A percentile compares a stretch with the other conserved stretches of the same genome.
phyloP scores from a whole-genome alignment of 1,284 basidiomycete genomes.

The Pseudomicrostroma phylloplanum region DNA sequence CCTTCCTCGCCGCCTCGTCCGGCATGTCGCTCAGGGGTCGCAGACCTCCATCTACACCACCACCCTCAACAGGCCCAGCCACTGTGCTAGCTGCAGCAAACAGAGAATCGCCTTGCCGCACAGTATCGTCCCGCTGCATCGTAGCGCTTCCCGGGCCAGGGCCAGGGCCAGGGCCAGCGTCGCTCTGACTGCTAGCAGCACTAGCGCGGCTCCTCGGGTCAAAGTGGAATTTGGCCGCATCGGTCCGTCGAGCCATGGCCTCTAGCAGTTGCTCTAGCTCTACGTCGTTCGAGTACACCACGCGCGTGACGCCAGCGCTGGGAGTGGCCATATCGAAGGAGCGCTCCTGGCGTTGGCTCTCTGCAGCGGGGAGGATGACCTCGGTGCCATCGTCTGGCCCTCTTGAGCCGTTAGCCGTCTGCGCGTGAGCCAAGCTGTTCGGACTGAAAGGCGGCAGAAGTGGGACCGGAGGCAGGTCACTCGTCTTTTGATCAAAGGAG shows the following conservation, averaged over 20 bases:
- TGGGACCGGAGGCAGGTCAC: slow-evolving; percentile 13
- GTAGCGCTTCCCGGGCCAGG: too few relatives aligned
- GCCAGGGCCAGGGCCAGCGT: not conserved
- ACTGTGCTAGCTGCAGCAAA: too few relatives aligned
- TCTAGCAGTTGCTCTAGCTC: slow-evolving; percentile 36
- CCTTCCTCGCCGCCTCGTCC: too few relatives aligned
- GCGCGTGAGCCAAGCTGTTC: not conserved
- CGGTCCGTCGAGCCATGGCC: slow-evolving; percentile 23
- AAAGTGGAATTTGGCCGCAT: slow-evolving; percentile 40
- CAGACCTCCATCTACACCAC: too few relatives aligned
- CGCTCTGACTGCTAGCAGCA: not conserved
- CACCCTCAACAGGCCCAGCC: too few relatives aligned
- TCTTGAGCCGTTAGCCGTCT: not conserved
- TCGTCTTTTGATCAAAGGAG: slow-evolving; percentile 13
- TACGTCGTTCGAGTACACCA: slow-evolving; percentile 41
- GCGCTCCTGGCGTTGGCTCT: not conserved
- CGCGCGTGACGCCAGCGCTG: slow-evolving; percentile 22
- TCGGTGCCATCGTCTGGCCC: not conserved
- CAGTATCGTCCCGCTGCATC: too few relatives aligned
- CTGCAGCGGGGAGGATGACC: not conserved
- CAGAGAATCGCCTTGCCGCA: too few relatives aligned
- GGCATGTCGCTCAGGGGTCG: too few relatives aligned
- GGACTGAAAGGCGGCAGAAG: slow-evolving; percentile 6
- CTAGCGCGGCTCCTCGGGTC: not conserved
- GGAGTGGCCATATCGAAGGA: slow-evolving; percentile 23